Base-by-base conservation (phyloP, 371 early-diverging fungal genomes). In the Circinella umbellata region DNA sequence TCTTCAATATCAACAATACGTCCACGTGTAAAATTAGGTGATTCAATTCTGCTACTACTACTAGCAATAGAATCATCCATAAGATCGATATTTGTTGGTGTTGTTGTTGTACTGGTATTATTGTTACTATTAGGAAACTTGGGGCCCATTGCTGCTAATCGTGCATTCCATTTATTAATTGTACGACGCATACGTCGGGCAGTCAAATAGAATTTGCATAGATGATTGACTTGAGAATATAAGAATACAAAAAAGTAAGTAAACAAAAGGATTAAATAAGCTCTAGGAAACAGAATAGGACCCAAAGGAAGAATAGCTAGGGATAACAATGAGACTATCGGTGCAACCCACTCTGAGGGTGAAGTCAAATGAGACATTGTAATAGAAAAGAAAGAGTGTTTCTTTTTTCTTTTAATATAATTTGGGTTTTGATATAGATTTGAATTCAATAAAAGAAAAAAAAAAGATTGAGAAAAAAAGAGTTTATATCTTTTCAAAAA, bases 261-360 rank as follows among this genome's bases (percentile, higher is more conserved):
- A 69, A 80, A 79, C 18, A 83, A 65, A 4, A 80, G 63, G 3
- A 79, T 34, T 20, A 83, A 70, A 57, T 83, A 83, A 18, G 72
- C 64, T 34, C 79, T 69, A 57, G 83, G 80, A 49, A 80, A 76
- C n/a, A 83, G 69, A n/a, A 83, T 11, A 6, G 83, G 83, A 0
- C 83, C 83, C 11, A 80, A 55, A 38, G 79, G 81, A 18, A 83
- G 69, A 34, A 83, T 63, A 14, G 73, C 75, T 49, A 83, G 36
- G 9, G 80, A 76, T 34, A 69, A 65, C 10, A 83, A 69, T 3
- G 83, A 78, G 11, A 77, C 77, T 7, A 80, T 36, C 47, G 83
- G 83, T 6, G 83, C 83, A 8, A 80, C 83, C 83, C 80, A 77
- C 69, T 83, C 83, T 61, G 79, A 73, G 17, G 79, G 81, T 46